Percentiles rank a stretch among this genome's conserved stretches.
Evolutionary conservation across 257 asterid species (phyloP).

Genomic region (Paraleonurus japonicus): DNA sequence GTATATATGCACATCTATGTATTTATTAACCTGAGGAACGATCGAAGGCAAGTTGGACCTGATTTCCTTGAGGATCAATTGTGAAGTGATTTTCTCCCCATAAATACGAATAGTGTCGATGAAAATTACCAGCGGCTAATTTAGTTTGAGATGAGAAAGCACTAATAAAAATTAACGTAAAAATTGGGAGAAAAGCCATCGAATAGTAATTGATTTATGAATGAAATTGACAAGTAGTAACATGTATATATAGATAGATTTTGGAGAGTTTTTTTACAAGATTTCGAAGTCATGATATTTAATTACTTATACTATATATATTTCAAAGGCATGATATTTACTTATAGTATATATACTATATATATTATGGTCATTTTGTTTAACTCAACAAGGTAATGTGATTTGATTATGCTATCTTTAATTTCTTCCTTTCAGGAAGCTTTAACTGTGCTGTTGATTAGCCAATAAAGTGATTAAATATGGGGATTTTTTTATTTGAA

Average conservation of each 20-base stretch:
- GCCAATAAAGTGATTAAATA: too few species aligned
- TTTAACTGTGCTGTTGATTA: too few species aligned
- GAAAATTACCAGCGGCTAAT: conserved; percentile 20
- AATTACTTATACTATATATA: too few species aligned
- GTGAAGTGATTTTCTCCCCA: conserved; percentile 51
- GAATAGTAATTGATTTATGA: background rate
- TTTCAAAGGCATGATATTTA: too few species aligned
- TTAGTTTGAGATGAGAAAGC: background rate
- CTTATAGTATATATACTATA: too few species aligned
- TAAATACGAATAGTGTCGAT: conserved; percentile 24
- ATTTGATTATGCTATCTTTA: too few species aligned
- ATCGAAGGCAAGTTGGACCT: conserved; percentile 44
- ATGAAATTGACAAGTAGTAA: background rate
- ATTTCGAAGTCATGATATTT: too few species aligned
- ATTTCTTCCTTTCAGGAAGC: too few species aligned
- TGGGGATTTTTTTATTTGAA: too few species aligned
- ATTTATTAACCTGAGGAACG: conserved; percentile 31
- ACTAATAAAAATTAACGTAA: background rate
- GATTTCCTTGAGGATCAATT: conserved; percentile 31
- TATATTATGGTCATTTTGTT: background rate
- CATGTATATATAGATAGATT: background rate
- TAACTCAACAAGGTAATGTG: too few species aligned
- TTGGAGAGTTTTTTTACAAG: too few species aligned
- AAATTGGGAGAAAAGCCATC: conserved; percentile 27
- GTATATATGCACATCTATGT: too few species aligned